A percentile compares a stretch with the other conserved stretches of the same genome.
These are phyloP conservation scores for Eucalyptus guilfoylei DNA, from an alignment of 345 rosid species.

Conservation along the genomic window DNA sequence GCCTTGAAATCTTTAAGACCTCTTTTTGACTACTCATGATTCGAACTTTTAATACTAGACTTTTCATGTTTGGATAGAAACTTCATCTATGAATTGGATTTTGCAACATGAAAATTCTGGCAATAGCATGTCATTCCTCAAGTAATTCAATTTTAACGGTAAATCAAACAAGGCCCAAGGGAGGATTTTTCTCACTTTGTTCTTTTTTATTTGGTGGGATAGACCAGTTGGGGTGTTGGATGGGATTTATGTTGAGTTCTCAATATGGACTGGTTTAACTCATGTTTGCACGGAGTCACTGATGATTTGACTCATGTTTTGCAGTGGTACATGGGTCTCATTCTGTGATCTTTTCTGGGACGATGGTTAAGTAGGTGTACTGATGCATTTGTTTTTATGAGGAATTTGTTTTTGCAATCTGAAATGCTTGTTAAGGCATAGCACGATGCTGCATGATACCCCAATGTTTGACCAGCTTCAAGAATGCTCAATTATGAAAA, in stretches of 20 bases:
- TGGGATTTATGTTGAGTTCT: background rate
- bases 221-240: background rate
- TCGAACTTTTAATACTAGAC: accelerated
- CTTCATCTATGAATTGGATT: background rate
- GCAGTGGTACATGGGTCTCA: background rate
- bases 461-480: background rate
- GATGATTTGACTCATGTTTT: background rate
- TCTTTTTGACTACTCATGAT: background rate
- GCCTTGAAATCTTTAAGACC: background rate
- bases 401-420: background rate
- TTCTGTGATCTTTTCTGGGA: background rate
- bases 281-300: background rate
- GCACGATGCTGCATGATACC: background rate
- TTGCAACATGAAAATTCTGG: background rate
- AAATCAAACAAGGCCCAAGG: background rate
- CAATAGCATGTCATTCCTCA: background rate
- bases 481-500: background rate
- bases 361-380: background rate
- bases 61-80: background rate
- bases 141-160: background rate
- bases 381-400: background rate
- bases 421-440: background rate
- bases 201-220: background rate
- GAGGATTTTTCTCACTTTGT: background rate
- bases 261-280: background rate